A percentile compares a stretch with the other conserved stretches of the same genome.
These are phyloP conservation scores for Paramecium pentaurelia DNA, from an alignment of 73 alveolate genomes.

Conservation along the genomic window DNA sequence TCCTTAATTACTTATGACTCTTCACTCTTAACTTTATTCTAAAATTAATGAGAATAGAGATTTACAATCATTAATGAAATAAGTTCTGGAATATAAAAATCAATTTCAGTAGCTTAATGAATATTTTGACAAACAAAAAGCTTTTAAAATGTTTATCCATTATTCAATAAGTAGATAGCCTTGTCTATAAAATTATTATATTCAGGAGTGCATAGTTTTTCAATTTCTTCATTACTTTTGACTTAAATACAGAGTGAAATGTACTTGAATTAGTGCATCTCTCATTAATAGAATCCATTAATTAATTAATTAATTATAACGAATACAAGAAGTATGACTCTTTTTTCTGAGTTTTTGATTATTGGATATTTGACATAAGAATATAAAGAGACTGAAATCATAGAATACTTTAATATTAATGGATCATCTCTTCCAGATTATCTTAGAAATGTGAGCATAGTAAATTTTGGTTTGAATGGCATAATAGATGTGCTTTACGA, in stretches of 20 bases:
- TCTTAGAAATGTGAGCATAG: background rate
- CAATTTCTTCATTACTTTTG: conserved; percentile 9
- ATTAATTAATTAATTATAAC: conserved; percentile 1
- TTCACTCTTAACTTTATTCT: background rate
- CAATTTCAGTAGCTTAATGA: background rate
- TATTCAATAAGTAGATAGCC: background rate
- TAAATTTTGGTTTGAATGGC: background rate
- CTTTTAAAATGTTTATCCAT: conserved; percentile 24
- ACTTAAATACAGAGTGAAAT: background rate
- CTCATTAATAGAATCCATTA: conserved; percentile 13
- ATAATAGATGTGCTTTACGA: background rate
- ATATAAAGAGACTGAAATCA: background rate
- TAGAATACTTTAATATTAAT: background rate
- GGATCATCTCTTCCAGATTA: background rate
- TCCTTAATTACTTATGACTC: background rate
- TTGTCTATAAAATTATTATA: background rate
- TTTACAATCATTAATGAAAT: background rate
- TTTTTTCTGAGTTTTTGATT: background rate
- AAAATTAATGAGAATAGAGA: background rate
- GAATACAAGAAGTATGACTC: background rate
- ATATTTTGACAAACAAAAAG: conserved; percentile 3
- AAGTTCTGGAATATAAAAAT: background rate
- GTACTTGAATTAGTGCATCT: conserved; percentile 21
- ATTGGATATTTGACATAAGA: background rate
- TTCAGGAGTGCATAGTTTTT: background rate